phyloP scores from a whole-genome alignment of 768 basidiomycete genomes.

The Lactarius indigo region DNA sequence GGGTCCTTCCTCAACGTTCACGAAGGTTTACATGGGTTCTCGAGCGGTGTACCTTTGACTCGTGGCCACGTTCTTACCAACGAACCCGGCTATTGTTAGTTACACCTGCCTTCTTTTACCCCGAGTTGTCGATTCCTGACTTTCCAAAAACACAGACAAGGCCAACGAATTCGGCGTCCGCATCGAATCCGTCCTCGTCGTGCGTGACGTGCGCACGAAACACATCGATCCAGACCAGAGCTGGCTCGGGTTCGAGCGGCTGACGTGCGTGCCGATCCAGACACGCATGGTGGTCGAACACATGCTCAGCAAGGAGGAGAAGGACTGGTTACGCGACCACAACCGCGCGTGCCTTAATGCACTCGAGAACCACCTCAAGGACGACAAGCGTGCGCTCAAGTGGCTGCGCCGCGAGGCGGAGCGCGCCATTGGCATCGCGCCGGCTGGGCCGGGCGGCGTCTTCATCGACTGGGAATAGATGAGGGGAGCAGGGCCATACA shows the following conservation, averaged over 20 bases:
- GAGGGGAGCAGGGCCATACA: no score
- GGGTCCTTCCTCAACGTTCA: conserved; percentile 85
- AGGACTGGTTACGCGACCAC: conserved; percentile 84
- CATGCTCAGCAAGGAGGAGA: conserved; percentile 84
- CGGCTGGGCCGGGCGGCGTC: conserved; percentile 61
- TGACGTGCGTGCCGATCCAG: conserved; percentile 94
- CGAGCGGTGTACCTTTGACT: conserved; percentile 60
- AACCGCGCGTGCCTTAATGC: conserved; percentile 68
- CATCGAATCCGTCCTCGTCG: conserved; percentile 82
- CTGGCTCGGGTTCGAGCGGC: conserved; percentile 89
- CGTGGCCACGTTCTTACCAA: conserved; percentile 93
- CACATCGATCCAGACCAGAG: conserved; percentile 65
- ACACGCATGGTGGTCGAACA: conserved; percentile 81
- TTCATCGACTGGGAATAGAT: conserved; percentile 65
- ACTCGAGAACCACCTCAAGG: conserved; percentile 61
- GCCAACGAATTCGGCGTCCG: conserved; percentile 86
- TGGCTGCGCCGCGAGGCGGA: conserved; percentile 79
- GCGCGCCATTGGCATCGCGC: conserved; percentile 68
- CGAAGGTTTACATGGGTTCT: conserved; percentile 81
- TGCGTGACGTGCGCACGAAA: conserved; percentile 70
- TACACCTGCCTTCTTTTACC: neutral
- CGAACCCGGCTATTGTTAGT: conserved; percentile 89
- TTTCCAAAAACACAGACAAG: conserved; percentile 42
- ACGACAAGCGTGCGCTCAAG: conserved; percentile 76
- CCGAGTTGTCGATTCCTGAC: neutral